A percentile compares a stretch with the other conserved stretches of the same genome.
These are phyloP conservation scores for Cryoendolithus antarcticus DNA, from an alignment of 2,329 filamentous ascomycete species.

Conservation along the genomic window DNA sequence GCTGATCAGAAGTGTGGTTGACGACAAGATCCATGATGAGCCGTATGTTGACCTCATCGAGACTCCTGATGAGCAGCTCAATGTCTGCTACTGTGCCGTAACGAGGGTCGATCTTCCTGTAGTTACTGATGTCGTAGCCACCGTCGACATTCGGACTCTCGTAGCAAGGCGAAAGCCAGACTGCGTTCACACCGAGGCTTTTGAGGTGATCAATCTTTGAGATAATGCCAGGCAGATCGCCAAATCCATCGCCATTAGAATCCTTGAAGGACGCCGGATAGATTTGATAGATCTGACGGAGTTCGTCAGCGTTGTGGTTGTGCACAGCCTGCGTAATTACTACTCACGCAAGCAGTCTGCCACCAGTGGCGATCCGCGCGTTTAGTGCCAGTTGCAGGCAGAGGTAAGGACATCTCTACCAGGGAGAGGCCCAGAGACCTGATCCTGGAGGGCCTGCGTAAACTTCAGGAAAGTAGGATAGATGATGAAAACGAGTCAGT, in stretches of 20 bases:
- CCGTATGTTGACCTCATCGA: constrained; percentile 52
- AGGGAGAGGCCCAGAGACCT: no score
- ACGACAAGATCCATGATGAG: constrained; percentile 65
- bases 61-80: constrained; percentile 46
- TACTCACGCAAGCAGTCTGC: no score
- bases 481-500: no score
- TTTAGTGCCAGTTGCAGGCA: no score
- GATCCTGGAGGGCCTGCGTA: no score
- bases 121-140: constrained; percentile 60
- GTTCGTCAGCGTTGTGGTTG: no score
- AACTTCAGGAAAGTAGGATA: no score
- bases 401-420: no score
- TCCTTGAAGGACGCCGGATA: constrained; percentile 37
- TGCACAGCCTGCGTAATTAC: no score
- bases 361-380: no score
- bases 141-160: constrained; percentile 51
- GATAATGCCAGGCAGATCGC: constrained; percentile 51
- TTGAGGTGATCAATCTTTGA: constrained; percentile 51
- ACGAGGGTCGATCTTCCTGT: constrained; percentile 50
- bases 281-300: constrained; percentile 28
- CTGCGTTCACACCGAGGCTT: constrained; percentile 48
- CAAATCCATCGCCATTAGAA: constrained; percentile 46
- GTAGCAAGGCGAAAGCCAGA: constrained; percentile 58
- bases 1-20: constrained; percentile 60
- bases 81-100: constrained; percentile 58